Evolutionary conservation across 1,139 yeast species (phyloP).

Genomic region (Zygoascus meyerae): DNA sequence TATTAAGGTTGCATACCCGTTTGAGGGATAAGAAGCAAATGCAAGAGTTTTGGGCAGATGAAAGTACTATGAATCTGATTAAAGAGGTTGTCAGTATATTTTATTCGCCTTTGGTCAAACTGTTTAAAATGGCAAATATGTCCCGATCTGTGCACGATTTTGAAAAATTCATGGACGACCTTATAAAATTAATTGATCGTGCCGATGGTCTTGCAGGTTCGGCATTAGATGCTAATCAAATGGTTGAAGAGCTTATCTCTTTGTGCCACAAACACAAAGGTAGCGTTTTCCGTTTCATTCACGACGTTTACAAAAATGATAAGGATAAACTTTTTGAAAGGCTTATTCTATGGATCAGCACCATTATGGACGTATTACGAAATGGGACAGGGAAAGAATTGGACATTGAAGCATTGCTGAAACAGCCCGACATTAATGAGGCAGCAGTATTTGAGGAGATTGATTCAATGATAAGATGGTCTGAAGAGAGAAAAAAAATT

Average conservation of each 20-base stretch:
- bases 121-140: slow-evolving; percentile 71
- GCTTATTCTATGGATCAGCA: slow-evolving; percentile 64
- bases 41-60: slow-evolving; percentile 79
- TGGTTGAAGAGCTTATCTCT: slow-evolving; percentile 61
- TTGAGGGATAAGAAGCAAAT: slow-evolving; percentile 69
- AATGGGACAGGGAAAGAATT: slow-evolving; percentile 38
- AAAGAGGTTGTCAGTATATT: slow-evolving; percentile 70
- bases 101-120: slow-evolving; percentile 74
- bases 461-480: slow-evolving; percentile 41
- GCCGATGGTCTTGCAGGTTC: slow-evolving; percentile 44
- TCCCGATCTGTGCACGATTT: slow-evolving; percentile 70
- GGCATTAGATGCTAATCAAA: slow-evolving; percentile 42
- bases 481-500: slow-evolving; percentile 30
- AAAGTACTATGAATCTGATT: slow-evolving; percentile 63
- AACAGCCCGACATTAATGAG: slow-evolving; percentile 32
- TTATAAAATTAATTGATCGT: slow-evolving; percentile 48
- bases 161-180: slow-evolving; percentile 67
- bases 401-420: slow-evolving; percentile 30
- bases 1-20: slow-evolving; percentile 59
- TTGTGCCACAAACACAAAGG: slow-evolving; percentile 67
- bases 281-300: slow-evolving; percentile 66
- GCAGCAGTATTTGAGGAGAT: slow-evolving; percentile 41
- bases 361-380: slow-evolving; percentile 56
- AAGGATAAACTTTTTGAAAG: slow-evolving; percentile 61
- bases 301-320: slow-evolving; percentile 69